Percentiles rank a stretch among this genome's conserved stretches.
Conservation (phyloP, 2,329 filamentous ascomycete species). For the Cladosporium sp. region DNA sequence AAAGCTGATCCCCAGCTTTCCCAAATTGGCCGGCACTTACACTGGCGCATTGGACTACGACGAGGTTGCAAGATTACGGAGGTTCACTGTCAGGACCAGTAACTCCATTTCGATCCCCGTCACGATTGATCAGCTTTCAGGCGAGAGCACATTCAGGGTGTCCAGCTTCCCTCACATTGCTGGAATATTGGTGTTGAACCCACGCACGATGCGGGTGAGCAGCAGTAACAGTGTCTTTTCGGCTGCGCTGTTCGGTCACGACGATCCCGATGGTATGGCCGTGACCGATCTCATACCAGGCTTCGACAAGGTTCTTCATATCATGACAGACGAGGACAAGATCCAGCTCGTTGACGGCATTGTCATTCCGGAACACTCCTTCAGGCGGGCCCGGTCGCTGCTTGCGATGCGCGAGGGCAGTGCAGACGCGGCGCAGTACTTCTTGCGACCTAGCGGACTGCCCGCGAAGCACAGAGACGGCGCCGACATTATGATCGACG, state of each 20-base stretch:
- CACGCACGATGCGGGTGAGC: slow-evolving; percentile 70
- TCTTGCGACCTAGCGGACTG: slow-evolving; percentile 78
- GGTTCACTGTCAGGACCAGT: slow-evolving; percentile 79
- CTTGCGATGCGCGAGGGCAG: slow-evolving; percentile 79
- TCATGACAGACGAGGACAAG: slow-evolving; percentile 82
- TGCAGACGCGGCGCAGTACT: slow-evolving; percentile 69
- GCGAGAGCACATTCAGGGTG: slow-evolving; percentile 69
- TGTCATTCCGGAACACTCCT: slow-evolving; percentile 93
- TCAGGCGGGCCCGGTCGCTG: slow-evolving; percentile 81
- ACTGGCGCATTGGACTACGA: slow-evolving; percentile 74
- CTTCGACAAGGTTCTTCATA: slow-evolving; percentile 77
- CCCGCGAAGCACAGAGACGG: slow-evolving; percentile 86
- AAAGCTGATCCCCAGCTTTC: slow-evolving; percentile 75
- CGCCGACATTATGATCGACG: slow-evolving; percentile 85
- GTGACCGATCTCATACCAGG: slow-evolving; percentile 79
- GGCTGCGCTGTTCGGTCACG: slow-evolving; percentile 83
- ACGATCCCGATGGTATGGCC: slow-evolving; percentile 72
- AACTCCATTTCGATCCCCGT: slow-evolving; percentile 79
- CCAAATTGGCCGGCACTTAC: slow-evolving; percentile 67
- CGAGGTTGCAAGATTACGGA: slow-evolving; percentile 65
- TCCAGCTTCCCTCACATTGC: slow-evolving; percentile 97
- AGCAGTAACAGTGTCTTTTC: slow-evolving; percentile 96
- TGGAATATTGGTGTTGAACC: slow-evolving; percentile 89
- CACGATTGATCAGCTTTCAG: slow-evolving; percentile 69
- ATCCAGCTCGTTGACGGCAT: slow-evolving; percentile 85